Percentiles rank a stretch among this genome's conserved stretches.
Conservation (phyloP, 805 yeast genomes). For the Saturnispora bothae region DNA sequence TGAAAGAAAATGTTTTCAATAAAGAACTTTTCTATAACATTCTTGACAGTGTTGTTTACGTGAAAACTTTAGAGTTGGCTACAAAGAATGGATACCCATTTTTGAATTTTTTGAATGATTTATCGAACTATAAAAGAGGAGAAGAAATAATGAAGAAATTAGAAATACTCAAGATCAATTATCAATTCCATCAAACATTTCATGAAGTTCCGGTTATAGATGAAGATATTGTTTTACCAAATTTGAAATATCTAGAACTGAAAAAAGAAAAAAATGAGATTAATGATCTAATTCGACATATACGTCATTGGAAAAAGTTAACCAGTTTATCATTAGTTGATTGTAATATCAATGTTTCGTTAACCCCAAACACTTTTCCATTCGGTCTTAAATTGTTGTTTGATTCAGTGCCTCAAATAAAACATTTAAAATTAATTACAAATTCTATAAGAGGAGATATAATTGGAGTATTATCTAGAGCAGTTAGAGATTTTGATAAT, state of each 20-base stretch:
- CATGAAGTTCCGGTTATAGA: too few species aligned
- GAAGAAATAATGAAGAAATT: too few species aligned
- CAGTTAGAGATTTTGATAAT: neutral
- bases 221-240: too few species aligned
- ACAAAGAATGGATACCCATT: too few species aligned
- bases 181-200: too few species aligned
- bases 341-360: neutral
- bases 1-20: too few species aligned
- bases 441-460: slow-evolving; percentile 4
- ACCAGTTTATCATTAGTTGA: slow-evolving; percentile 2
- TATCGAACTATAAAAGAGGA: too few species aligned
- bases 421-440: slow-evolving; percentile 1
- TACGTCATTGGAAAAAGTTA: slow-evolving; percentile 1
- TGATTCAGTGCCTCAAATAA: slow-evolving; percentile 2
- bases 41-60: too few species aligned
- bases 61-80: too few species aligned
- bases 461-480: neutral
- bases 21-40: too few species aligned
- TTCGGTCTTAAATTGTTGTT: slow-evolving; percentile 5
- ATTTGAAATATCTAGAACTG: slow-evolving; percentile 2
- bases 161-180: too few species aligned
- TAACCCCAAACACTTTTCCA: neutral
- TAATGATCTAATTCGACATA: neutral
- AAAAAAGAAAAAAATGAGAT: slow-evolving; percentile 3
- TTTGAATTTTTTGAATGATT: too few species aligned